Evolutionary conservation across 2,329 filamentous ascomycete genomes (phyloP).

Genomic region (Penicillium sclerotigenum): DNA sequence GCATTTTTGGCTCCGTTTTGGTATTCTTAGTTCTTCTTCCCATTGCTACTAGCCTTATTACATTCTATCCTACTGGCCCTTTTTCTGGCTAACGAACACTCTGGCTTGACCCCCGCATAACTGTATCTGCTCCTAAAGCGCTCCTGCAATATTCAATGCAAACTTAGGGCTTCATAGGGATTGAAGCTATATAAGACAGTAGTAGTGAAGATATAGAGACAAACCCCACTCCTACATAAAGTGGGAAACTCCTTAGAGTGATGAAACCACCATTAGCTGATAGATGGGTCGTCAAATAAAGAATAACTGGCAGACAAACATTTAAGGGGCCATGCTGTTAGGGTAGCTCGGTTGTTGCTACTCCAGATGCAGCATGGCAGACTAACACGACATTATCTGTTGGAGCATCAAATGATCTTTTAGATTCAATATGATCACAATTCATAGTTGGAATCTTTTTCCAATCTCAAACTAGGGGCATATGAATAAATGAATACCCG

Average conservation of each 20-base stretch:
- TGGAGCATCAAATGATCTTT: not conserved
- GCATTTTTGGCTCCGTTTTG: no score
- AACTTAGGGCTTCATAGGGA: not conserved
- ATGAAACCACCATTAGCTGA: not conserved
- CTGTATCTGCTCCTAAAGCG: no score
- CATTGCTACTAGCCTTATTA: no score
- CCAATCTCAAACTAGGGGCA: not conserved
- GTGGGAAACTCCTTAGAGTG: not conserved
- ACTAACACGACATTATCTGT: slow-evolving; percentile 11
- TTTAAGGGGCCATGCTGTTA: not conserved
- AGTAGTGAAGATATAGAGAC: not conserved
- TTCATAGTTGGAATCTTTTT: not conserved
- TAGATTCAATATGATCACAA: not conserved
- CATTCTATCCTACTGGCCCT: no score
- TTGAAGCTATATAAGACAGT: not conserved
- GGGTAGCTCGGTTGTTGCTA: not conserved
- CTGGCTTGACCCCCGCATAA: no score
- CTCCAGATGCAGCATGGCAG: not conserved
- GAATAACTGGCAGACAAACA: not conserved
- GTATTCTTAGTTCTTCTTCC: no score
- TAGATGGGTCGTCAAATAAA: not conserved
- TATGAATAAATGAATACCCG: slow-evolving; percentile 9
- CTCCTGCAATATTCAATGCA: no score
- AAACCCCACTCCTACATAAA: not conserved
- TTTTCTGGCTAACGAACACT: no score